Evolutionary conservation across 169 alveolate genomes (phyloP).

Genomic region (Plasmodium sp.): DNA sequence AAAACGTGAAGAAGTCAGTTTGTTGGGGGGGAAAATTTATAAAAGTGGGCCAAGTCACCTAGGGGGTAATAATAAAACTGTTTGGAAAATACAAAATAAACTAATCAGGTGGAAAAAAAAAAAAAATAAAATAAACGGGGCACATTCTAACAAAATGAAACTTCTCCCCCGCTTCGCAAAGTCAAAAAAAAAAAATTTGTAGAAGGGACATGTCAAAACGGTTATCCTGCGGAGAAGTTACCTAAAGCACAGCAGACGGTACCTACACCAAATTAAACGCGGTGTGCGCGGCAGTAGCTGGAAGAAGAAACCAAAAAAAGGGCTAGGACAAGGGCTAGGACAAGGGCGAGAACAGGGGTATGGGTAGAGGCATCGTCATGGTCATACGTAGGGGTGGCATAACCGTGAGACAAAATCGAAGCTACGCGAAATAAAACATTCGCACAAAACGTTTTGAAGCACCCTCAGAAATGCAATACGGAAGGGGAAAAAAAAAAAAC

Average conservation of each 20-base stretch:
- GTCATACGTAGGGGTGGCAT: not conserved
- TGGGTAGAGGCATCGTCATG: not conserved
- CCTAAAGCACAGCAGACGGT: not conserved
- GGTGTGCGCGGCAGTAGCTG: not conserved
- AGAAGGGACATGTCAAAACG: not conserved
- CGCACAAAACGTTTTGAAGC: not conserved
- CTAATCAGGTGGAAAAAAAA: not conserved
- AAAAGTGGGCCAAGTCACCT: not conserved
- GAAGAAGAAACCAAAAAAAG: not conserved
- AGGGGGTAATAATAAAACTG: not conserved
- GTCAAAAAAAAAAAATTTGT: not conserved
- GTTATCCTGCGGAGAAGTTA: not conserved
- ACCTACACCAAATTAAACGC: not conserved
- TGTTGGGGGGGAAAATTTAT: not conserved
- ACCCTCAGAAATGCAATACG: not conserved
- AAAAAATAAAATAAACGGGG: not conserved
- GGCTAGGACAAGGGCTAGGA: not conserved
- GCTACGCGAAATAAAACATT: not conserved
- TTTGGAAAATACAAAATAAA: not conserved
- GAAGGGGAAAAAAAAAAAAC: not conserved
- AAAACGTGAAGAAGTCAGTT: not conserved
- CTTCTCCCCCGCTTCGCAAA: not conserved
- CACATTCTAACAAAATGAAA: not conserved
- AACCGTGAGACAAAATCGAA: not conserved
- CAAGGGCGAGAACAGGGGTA: not conserved